Evolutionary conservation across 2,329 filamentous ascomycete species (phyloP).

Genomic region (Cytospora paraplurivora): DNA sequence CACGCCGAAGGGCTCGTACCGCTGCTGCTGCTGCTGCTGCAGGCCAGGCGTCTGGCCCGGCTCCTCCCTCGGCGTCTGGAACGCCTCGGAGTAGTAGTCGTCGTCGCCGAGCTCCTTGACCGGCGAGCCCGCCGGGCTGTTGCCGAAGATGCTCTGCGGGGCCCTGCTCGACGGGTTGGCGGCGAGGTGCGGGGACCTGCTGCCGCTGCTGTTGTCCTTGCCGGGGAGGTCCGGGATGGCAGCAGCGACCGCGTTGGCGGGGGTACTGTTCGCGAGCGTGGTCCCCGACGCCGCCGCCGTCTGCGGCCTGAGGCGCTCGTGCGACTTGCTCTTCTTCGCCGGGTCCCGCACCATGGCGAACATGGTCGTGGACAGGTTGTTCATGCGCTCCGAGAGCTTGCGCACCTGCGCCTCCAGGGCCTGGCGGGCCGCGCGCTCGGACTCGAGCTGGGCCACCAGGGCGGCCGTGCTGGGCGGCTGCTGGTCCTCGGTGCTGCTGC

Average conservation of each 20-base stretch:
- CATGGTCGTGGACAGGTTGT: slow-evolving; percentile 48
- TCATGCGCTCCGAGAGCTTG: slow-evolving; percentile 53
- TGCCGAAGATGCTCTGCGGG: slow-evolving; percentile 38
- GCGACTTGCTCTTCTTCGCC: slow-evolving; percentile 40
- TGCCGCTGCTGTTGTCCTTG: slow-evolving; percentile 5
- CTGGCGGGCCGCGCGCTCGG: slow-evolving; percentile 58
- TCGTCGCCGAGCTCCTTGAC: slow-evolving; percentile 36
- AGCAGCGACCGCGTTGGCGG: no score
- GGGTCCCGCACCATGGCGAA: slow-evolving; percentile 41
- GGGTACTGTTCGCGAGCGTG: slow-evolving; percentile 29
- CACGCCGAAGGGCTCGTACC: slow-evolving; percentile 45
- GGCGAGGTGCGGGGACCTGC: background rate
- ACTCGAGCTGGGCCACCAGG: slow-evolving; percentile 56
- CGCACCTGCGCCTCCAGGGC: slow-evolving; percentile 59
- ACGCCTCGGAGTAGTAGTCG: slow-evolving; percentile 48
- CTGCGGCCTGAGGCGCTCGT: slow-evolving; percentile 33
- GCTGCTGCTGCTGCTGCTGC: no score
- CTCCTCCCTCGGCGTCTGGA: slow-evolving; percentile 56
- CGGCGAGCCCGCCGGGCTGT: slow-evolving; percentile 31
- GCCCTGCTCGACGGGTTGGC: slow-evolving; percentile 30
- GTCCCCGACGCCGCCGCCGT: slow-evolving; percentile 28
- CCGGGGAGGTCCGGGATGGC: slow-evolving; percentile 22
- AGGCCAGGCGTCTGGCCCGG: slow-evolving; percentile 34
- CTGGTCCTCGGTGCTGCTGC: slow-evolving; percentile 30
- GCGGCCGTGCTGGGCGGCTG: slow-evolving; percentile 54